Evolutionary conservation across 2,329 filamentous ascomycete genomes (phyloP), one percentile per base, ranked within the genome.

Genomic region (Penicillium psychrosexuale): DNA sequence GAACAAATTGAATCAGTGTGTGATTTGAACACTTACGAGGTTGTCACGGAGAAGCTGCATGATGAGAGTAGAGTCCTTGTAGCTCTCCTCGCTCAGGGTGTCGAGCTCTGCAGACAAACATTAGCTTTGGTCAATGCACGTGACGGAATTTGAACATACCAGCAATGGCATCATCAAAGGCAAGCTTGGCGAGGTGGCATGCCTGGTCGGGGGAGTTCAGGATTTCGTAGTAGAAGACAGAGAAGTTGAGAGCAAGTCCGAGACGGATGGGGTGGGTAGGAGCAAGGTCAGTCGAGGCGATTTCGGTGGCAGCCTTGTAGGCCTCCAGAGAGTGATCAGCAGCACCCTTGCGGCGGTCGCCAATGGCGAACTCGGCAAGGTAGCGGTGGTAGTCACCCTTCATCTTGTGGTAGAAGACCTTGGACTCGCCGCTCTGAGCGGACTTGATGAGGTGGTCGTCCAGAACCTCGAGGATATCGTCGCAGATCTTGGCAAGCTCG

Each of bases 341-440:
- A 64, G 92, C 93, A 69, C 85, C 86, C 88, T 96, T 96, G 82
- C 93, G 91, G 82, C 91, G 91, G 76, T 97, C 91, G 72, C 91
- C 90, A 75, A 90, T 83, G 72, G 91, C 93, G 76, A 97, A 97
- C 84, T 97, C 93, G 74, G 93, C 93, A 61, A 97, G 90, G 82
- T 97, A 97, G 76, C 92, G 91, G 87, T 97, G 91, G 85, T 97
- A 97, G 81, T 97, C 93, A 78, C 93, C 93, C 90, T 96, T 97
- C 92, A 97, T 97, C 88, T 97, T 97, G 89, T 97, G 92, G 83
- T 97, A 97, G 82, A 97, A 97, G 70, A 97, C 93, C 87, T 97
- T 97, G 71, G 91, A 96, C 84, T 97, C 93, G 79, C 92, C 93
- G 72, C 86, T 91, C 83, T 94, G 88, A 68, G 93, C 93, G 69